Conservation (phyloP, 805 yeast genomes). For the Starmera amethionina region DNA sequence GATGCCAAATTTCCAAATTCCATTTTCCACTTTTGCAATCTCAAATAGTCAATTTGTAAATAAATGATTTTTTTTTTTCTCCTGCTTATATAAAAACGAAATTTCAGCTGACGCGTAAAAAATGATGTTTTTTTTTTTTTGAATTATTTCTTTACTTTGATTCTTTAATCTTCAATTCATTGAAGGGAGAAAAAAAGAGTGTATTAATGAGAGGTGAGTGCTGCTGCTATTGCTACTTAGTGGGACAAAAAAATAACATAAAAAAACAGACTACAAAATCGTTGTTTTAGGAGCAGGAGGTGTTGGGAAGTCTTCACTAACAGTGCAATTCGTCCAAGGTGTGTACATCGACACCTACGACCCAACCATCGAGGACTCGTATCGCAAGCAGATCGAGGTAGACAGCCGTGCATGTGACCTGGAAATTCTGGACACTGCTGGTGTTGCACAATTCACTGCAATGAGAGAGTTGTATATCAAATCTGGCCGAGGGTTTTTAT, state of each 20-base stretch:
- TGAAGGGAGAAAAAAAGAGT: background rate
- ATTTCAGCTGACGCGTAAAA: no score
- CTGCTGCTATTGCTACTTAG: no score
- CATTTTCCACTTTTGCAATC: no score
- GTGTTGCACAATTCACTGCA: conserved; percentile 91
- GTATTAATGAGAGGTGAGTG: conserved; percentile 10
- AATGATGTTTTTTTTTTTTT: no score
- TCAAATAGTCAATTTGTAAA: no score
- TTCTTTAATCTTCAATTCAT: no score
- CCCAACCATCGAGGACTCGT: conserved; percentile 96
- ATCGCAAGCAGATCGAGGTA: conserved; percentile 77
- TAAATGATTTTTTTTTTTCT: no score
- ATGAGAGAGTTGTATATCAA: conserved; percentile 86
- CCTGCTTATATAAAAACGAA: no score
- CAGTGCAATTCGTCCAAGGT: conserved; percentile 88
- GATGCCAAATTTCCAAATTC: no score
- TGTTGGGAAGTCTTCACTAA: conserved; percentile 90
- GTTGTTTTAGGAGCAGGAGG: conserved; percentile 97
- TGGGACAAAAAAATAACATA: background rate
- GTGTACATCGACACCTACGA: conserved; percentile 86
- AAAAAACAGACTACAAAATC: conserved; percentile 72
- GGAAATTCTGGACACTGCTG: conserved; percentile 89
- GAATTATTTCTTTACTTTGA: no score
- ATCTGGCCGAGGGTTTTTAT: conserved; percentile 81
- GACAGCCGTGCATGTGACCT: conserved; percentile 82